Conservation (phyloP, 768 basidiomycete genomes). For the Lactifluus volemus region DNA sequence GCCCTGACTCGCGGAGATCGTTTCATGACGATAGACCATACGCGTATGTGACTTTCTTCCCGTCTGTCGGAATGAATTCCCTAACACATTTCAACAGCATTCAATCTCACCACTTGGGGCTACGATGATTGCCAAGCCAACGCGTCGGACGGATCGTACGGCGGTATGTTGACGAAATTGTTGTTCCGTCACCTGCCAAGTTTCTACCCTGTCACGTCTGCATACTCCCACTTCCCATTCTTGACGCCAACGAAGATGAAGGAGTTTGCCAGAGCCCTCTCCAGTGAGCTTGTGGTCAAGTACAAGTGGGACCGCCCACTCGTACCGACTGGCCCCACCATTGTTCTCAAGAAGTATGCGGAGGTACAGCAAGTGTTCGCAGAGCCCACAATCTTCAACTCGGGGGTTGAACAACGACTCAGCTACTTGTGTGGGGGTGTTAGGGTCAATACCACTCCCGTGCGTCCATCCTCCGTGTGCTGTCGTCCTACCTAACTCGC, state of each 20-base stretch:
- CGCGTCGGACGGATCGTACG: constrained; percentile 58
- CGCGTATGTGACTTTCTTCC: constrained; percentile 40
- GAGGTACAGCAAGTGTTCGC: background rate
- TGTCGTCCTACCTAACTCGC: background rate
- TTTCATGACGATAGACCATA: constrained; percentile 69
- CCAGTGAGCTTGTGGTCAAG: constrained; percentile 28
- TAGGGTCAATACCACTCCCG: background rate
- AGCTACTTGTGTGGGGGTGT: constrained; percentile 6
- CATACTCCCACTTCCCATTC: constrained; percentile 79
- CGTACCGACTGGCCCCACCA: constrained; percentile 5
- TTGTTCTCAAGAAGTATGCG: background rate
- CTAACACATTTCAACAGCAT: constrained; percentile 34
- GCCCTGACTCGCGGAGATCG: constrained; percentile 70
- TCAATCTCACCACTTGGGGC: constrained; percentile 74
- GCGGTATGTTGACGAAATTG: constrained; percentile 65
- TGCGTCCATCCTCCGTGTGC: background rate
- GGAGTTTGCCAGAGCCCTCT: constrained; percentile 29
- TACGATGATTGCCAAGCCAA: constrained; percentile 62
- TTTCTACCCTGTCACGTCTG: constrained; percentile 54
- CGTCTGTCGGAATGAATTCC: background rate
- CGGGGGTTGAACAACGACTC: background rate
- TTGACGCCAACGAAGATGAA: constrained; percentile 48
- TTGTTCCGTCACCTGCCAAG: constrained; percentile 65
- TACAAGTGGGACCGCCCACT: constrained; percentile 56
- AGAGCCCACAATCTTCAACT: background rate